Percentiles rank a stretch among this genome's conserved stretches.
phyloP scores from a whole-genome alignment of 2,329 filamentous ascomycete species.

The Aspergillus brunneoviolaceus region DNA sequence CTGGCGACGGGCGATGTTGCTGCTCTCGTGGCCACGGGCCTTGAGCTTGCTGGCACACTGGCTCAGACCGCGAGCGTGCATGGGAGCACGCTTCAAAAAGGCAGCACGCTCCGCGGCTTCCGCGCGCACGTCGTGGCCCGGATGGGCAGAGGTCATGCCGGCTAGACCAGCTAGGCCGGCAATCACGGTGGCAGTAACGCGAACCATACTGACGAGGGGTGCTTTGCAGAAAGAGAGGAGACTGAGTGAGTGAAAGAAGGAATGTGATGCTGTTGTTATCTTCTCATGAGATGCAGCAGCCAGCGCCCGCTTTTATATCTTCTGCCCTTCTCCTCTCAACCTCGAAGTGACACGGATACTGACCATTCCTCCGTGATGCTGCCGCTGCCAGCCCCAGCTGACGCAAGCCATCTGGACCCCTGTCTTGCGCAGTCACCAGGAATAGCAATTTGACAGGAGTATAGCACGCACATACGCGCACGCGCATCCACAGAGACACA shows the following conservation, averaged over 20 bases:
- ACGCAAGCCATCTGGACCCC: background rate
- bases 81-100: conserved; percentile 43
- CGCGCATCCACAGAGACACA: background rate
- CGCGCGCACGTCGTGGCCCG: conserved; percentile 50
- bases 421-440: background rate
- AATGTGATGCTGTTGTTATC: background rate
- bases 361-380: background rate
- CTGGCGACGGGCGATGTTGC: conserved; percentile 48
- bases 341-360: background rate
- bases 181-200: conserved; percentile 20
- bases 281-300: background rate
- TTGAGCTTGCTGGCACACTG: conserved; percentile 51
- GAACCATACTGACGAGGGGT: conserved; percentile 13
- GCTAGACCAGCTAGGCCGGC: conserved; percentile 27
- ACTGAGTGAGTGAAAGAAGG: background rate
- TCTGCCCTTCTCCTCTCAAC: background rate
- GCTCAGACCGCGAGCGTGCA: conserved; percentile 42
- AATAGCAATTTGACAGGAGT: background rate
- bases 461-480: background rate
- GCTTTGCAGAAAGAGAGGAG: background rate
- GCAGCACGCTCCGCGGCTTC: conserved; percentile 53
- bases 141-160: conserved; percentile 43
- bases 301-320: background rate
- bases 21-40: conserved; percentile 48
- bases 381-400: background rate